These are phyloP conservation scores for Psilocybe subaeruginosa DNA, from an alignment of 768 basidiomycete genomes.

Conservation along the genomic window DNA sequence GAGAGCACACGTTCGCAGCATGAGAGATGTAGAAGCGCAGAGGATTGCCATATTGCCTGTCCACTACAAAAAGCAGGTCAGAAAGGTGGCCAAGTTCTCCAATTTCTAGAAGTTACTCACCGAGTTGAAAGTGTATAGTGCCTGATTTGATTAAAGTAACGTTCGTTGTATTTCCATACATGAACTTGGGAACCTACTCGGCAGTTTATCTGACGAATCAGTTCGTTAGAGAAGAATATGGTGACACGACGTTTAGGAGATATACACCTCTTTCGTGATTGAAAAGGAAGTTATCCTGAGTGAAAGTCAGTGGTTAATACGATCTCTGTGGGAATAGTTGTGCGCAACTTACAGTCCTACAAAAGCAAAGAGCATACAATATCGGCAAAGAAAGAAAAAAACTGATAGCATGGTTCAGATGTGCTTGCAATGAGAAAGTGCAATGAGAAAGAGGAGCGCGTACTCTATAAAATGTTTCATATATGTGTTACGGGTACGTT, in stretches of 20 bases:
- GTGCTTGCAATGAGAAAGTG: neutral
- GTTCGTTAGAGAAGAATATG: slow-evolving; percentile 12
- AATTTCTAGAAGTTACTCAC: slow-evolving; percentile 34
- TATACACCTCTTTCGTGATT: slow-evolving; percentile 44
- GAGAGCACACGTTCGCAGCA: slow-evolving; percentile 63
- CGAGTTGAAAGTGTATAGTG: slow-evolving; percentile 71
- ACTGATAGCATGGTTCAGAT: slow-evolving; percentile 31
- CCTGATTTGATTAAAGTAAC: slow-evolving; percentile 34
- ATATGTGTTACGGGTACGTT: neutral
- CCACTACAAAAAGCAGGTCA: slow-evolving; percentile 39
- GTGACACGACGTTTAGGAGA: neutral
- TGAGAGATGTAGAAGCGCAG: slow-evolving; percentile 68
- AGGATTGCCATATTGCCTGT: slow-evolving; percentile 68
- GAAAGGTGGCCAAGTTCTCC: too few relatives aligned
- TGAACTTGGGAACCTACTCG: slow-evolving; percentile 38
- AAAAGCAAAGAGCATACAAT: slow-evolving; percentile 70
- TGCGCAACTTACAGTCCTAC: slow-evolving; percentile 55
- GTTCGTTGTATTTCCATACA: neutral
- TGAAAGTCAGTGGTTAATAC: neutral
- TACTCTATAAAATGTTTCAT: slow-evolving; percentile 20
- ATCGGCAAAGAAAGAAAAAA: slow-evolving; percentile 72
- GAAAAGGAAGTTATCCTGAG: slow-evolving; percentile 61
- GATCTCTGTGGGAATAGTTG: too few relatives aligned
- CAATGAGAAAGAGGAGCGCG: slow-evolving; percentile 3
- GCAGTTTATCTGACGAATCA: slow-evolving; percentile 54